phyloP scores from a whole-genome alignment of 306 rosid genomes.

The Cicer cuneatum region DNA sequence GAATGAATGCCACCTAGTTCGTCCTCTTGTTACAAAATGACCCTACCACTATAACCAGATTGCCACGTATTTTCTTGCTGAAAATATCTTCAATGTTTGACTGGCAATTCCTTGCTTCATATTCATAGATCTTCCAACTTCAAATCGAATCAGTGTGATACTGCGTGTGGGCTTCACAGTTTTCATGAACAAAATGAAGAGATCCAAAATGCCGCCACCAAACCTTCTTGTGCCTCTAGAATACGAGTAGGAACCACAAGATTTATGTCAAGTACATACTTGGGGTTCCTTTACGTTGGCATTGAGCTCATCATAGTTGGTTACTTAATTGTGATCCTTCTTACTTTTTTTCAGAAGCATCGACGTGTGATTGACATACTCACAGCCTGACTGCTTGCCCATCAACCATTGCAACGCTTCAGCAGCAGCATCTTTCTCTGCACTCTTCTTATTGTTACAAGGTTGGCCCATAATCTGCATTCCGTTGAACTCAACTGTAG shows the following conservation, averaged over 20 bases:
- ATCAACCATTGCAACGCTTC: conserved; percentile 90
- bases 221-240: conserved; percentile 16
- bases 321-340: conserved; percentile 62
- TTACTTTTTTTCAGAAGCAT: conserved; percentile 82
- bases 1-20: conserved; percentile 33
- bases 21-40: conserved; percentile 27
- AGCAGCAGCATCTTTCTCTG: conserved; percentile 96
- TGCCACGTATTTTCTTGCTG: conserved; percentile 25
- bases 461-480: conserved; percentile 84
- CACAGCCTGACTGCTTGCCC: conserved; percentile 63
- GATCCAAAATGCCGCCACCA: conserved; percentile 33
- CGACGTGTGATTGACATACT: conserved; percentile 70
- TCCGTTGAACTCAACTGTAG: conserved; percentile 80
- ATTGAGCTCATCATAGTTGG: conserved; percentile 22
- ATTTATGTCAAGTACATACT: not conserved
- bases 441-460: conserved; percentile 86
- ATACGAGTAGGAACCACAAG: not conserved
- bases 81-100: conserved; percentile 36
- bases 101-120: conserved; percentile 31
- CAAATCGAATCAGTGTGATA: conserved; percentile 16
- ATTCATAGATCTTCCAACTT: conserved; percentile 37
- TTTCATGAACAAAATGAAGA: conserved; percentile 34
- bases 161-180: conserved; percentile 17
- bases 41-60: conserved; percentile 13
- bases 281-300: conserved; percentile 31